Percentiles rank a stretch among this genome's conserved stretches.
Conservation (phyloP, 208 protist species). For the Acanthamoeba lenticulata region DNA sequence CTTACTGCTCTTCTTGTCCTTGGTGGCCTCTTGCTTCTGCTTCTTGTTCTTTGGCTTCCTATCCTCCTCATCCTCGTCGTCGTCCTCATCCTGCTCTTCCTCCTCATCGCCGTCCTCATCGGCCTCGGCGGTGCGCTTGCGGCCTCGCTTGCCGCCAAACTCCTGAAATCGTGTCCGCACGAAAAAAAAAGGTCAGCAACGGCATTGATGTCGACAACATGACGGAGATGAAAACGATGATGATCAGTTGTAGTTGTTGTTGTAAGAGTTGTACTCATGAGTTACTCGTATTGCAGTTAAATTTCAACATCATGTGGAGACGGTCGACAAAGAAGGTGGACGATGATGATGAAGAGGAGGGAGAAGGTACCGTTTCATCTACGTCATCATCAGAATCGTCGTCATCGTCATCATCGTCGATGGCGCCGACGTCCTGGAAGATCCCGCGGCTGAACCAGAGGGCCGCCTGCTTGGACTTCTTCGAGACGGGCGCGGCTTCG, state of each 20-base stretch:
- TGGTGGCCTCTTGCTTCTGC: conserved; percentile 37
- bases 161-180: neutral
- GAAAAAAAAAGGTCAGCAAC: neutral
- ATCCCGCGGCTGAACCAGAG: conserved; percentile 68
- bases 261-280: neutral
- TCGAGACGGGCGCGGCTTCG: conserved; percentile 49
- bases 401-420: conserved; percentile 45
- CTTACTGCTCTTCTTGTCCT: neutral
- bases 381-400: conserved; percentile 68
- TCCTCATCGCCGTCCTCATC: conserved; percentile 52
- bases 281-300: neutral
- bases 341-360: neutral
- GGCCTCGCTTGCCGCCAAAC: neutral
- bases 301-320: neutral
- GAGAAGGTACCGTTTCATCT: neutral
- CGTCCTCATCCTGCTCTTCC: neutral
- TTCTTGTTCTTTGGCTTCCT: conserved; percentile 65
- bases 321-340: neutral
- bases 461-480: conserved; percentile 56
- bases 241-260: neutral
- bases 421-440: conserved; percentile 58
- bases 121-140: neutral
- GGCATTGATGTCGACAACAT: neutral
- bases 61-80: neutral
- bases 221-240: neutral